phyloP scores from a whole-genome alignment of 2,329 filamentous ascomycete genomes.

The Botryotinia calthae region DNA sequence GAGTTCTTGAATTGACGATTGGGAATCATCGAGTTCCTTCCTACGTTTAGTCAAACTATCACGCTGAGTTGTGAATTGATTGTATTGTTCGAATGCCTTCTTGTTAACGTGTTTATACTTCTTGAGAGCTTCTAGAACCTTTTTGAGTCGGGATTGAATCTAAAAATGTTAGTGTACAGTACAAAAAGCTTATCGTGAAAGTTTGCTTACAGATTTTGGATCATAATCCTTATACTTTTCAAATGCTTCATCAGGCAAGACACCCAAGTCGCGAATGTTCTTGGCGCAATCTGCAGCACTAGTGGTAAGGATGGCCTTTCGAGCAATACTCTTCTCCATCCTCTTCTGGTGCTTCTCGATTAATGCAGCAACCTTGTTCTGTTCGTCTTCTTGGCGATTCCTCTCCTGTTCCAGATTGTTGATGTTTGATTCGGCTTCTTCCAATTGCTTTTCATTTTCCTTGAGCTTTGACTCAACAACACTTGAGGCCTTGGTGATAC shows the following conservation, averaged over 20 bases:
- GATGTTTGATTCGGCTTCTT: constrained; percentile 47
- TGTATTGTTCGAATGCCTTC: constrained; percentile 98
- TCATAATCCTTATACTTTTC: constrained; percentile 85
- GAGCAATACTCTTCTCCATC: constrained; percentile 89
- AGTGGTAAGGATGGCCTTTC: constrained; percentile 74
- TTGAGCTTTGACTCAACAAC: constrained; percentile 66
- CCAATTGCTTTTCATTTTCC: constrained; percentile 73
- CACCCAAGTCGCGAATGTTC: constrained; percentile 89
- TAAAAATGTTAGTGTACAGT: constrained; percentile 21
- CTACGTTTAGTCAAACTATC: constrained; percentile 82
- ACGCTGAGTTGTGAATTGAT: constrained; percentile 90
- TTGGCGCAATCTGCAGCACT: constrained; percentile 79
- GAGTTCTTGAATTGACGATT: constrained; percentile 84
- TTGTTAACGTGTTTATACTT: constrained; percentile 99
- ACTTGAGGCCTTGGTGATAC: constrained; percentile 65
- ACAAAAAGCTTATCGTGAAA: background rate
- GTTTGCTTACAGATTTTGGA: constrained; percentile 63
- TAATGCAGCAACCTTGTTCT: constrained; percentile 71
- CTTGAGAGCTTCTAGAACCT: constrained; percentile 88
- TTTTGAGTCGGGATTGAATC: constrained; percentile 63
- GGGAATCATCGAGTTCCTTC: constrained; percentile 81
- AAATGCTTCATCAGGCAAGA: constrained; percentile 90
- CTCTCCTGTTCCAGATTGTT: constrained; percentile 45
- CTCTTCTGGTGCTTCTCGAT: constrained; percentile 85
- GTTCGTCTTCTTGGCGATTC: constrained; percentile 64